Percentiles rank a stretch among this genome's conserved stretches.
Conservation (phyloP, 1,139 yeast genomes). For the Hemisphaericaspora xylofermentans region DNA sequence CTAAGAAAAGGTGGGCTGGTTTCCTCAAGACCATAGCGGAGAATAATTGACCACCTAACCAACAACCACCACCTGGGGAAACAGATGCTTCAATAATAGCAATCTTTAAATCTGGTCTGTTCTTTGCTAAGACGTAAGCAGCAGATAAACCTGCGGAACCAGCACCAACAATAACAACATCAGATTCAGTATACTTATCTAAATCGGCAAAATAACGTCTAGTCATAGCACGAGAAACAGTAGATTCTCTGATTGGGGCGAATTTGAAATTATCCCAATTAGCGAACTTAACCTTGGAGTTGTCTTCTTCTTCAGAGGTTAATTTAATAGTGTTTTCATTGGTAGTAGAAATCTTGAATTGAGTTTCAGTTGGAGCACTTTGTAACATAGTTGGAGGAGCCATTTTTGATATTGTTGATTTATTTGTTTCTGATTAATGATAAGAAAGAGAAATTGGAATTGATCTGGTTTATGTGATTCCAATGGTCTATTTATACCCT, state of each 20-base stretch:
- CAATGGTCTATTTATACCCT: not conserved
- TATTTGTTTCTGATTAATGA: not conserved
- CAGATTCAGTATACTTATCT: constrained; percentile 74
- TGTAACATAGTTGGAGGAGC: constrained; percentile 38
- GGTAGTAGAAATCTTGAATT: constrained; percentile 8
- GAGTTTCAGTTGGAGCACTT: constrained; percentile 20
- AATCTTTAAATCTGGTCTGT: constrained; percentile 74
- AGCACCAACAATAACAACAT: constrained; percentile 74
- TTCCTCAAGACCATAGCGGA: constrained; percentile 79
- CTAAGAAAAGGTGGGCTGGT: constrained; percentile 69
- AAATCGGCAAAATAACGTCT: constrained; percentile 70
- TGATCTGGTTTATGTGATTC: not conserved
- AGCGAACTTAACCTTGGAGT: constrained; percentile 29
- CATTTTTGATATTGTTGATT: constrained; percentile 18
- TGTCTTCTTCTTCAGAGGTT: constrained; percentile 15
- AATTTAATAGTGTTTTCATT: constrained; percentile 10
- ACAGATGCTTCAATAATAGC: constrained; percentile 76
- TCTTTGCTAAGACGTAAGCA: constrained; percentile 69
- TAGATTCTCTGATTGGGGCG: constrained; percentile 74
- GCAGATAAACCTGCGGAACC: constrained; percentile 79
- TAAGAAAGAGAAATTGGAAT: not conserved
- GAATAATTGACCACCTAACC: constrained; percentile 80
- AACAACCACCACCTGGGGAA: constrained; percentile 80
- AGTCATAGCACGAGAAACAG: constrained; percentile 85
- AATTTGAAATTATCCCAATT: constrained; percentile 72